Conservation (phyloP, 495 filamentous ascomycete genomes). For the Penicillium waksmanii region DNA sequence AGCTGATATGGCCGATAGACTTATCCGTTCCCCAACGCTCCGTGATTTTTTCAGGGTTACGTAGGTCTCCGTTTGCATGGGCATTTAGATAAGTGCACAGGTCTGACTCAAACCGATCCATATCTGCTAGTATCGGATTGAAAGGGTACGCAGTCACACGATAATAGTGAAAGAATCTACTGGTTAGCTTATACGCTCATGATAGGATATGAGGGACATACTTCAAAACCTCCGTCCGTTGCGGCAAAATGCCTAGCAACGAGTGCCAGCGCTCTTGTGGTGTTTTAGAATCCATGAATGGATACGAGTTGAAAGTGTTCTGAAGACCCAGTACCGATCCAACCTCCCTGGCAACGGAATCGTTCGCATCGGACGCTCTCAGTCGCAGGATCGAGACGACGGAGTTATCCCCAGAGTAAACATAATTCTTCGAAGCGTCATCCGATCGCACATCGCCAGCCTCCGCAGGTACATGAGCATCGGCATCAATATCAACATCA, state of each 20-base stretch:
- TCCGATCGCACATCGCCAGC: neutral
- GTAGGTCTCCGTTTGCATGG: conserved; percentile 33
- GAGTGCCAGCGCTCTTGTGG: conserved; percentile 34
- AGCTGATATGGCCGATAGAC: conserved; percentile 44
- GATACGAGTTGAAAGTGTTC: conserved; percentile 72
- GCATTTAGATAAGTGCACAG: conserved; percentile 49
- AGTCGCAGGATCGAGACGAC: conserved; percentile 38
- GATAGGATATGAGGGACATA: conserved; percentile 9
- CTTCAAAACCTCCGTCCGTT: conserved; percentile 39
- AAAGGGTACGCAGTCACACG: conserved; percentile 52
- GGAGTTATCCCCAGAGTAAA: conserved; percentile 45
- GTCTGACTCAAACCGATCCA: conserved; percentile 52
- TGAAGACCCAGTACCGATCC: conserved; percentile 67
- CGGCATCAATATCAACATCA: neutral
- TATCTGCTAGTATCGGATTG: conserved; percentile 53
- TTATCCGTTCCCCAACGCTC: conserved; percentile 36
- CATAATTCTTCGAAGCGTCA: conserved; percentile 43
- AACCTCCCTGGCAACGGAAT: conserved; percentile 36
- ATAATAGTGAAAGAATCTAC: conserved; percentile 52
- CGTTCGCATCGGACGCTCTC: conserved; percentile 61
- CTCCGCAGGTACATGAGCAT: neutral
- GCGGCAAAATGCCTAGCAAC: conserved; percentile 34
- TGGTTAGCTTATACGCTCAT: conserved; percentile 4
- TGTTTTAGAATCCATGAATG: conserved; percentile 52
- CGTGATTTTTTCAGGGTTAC: conserved; percentile 20